phyloP scores from a whole-genome alignment of 1,139 yeast genomes.

The Meyerozyma sp. region DNA sequence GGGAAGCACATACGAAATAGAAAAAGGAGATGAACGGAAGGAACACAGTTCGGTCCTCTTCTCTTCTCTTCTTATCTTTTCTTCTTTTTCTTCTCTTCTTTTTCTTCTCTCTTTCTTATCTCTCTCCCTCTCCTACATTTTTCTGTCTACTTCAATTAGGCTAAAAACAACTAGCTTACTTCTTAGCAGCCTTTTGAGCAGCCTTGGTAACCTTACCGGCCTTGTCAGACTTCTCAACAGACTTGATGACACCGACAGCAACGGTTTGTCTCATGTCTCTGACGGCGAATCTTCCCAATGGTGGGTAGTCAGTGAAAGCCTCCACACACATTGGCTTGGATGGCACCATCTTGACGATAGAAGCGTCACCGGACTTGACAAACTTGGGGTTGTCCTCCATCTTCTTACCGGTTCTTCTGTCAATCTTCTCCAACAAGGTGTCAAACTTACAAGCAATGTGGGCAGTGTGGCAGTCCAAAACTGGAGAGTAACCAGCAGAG shows the following conservation, averaged over 20 bases:
- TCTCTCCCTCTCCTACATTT: neutral
- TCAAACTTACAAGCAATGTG: constrained; percentile 92
- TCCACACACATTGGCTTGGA: constrained; percentile 97
- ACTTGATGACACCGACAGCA: constrained; percentile 18
- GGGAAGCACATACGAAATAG: no score
- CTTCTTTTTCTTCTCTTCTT: neutral
- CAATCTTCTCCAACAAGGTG: constrained; percentile 80
- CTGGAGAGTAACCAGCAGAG: constrained; percentile 92
- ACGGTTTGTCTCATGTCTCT: constrained; percentile 19
- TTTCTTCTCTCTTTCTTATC: neutral
- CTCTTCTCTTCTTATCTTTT: no score
- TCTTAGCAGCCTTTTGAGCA: constrained; percentile 97
- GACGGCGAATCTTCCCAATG: constrained; percentile 17
- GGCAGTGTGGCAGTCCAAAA: constrained; percentile 91
- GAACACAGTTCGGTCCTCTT: no score
- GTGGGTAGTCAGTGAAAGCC: constrained; percentile 59
- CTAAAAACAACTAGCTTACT: constrained; percentile 48
- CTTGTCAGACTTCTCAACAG: constrained; percentile 16
- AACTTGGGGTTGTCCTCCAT: constrained; percentile 79
- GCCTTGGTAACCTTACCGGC: constrained; percentile 97
- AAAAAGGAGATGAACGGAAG: no score
- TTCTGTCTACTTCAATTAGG: constrained; percentile 2
- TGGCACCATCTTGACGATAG: constrained; percentile 86
- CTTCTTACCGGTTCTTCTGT: constrained; percentile 91
- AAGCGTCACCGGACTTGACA: constrained; percentile 93